Evolutionary conservation across 495 filamentous ascomycete genomes (phyloP).

Genomic region (Evernia prunastri): DNA sequence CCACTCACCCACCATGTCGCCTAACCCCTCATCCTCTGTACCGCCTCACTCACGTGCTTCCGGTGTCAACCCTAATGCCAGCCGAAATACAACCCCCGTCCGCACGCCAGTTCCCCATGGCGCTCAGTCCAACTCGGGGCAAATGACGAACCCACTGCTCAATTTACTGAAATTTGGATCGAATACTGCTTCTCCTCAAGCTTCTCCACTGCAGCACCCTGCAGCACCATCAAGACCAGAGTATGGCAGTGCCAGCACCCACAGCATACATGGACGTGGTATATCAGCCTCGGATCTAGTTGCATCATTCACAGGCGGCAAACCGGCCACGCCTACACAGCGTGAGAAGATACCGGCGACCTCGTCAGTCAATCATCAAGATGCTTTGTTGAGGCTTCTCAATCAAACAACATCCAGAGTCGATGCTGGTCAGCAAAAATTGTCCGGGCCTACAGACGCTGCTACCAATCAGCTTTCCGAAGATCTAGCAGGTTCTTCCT

Average conservation of each 20-base stretch:
- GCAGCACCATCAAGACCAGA: constrained; percentile 37
- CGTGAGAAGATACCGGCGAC: constrained; percentile 26
- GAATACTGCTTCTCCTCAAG: constrained; percentile 32
- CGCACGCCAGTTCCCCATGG: constrained; percentile 20
- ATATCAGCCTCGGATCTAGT: constrained; percentile 59
- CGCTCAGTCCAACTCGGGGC: constrained; percentile 20
- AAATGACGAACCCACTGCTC: constrained; percentile 45
- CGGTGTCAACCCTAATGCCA: neutral
- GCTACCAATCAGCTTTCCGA: constrained; percentile 14
- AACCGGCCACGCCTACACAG: constrained; percentile 30
- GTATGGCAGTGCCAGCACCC: constrained; percentile 34
- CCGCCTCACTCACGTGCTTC: neutral
- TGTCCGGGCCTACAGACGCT: constrained; percentile 10
- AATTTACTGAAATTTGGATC: constrained; percentile 83
- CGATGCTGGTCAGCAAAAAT: constrained; percentile 20
- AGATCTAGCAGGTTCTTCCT: constrained; percentile 9
- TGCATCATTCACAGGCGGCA: constrained; percentile 49
- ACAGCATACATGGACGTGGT: constrained; percentile 44
- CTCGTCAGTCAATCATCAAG: constrained; percentile 50
- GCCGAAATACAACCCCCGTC: constrained; percentile 16
- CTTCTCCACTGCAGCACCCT: constrained; percentile 33
- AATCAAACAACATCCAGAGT: constrained; percentile 45
- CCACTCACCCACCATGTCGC: neutral
- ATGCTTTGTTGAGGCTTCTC: constrained; percentile 59
- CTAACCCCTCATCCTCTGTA: neutral